Base-by-base conservation (phyloP, 1,284 basidiomycete genomes). In the Naganishia sp. region DNA sequence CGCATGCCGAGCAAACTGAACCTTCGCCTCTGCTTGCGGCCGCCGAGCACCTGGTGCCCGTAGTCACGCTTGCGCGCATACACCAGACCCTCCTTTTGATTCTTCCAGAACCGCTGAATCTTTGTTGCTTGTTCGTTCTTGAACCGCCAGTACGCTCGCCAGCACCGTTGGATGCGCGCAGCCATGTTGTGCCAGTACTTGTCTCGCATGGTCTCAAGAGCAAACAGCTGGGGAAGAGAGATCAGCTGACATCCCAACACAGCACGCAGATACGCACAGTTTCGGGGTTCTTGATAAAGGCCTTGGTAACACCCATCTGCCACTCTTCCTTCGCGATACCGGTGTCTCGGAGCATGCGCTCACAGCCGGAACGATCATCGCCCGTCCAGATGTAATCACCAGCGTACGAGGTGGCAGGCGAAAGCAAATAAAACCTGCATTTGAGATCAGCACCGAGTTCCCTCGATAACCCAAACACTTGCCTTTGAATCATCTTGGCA, bases 171-270 rank as follows among this genome's bases (percentile, higher is more conserved):
- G 64, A 99, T 99, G 56, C 95, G 89, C 48, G 82, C 87, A 0
- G 95, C 95, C 95, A 99, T 99, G 77, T 98, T 98, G 80, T 99
- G 96, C 96, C 96, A 99, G 81, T 99, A 99, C 66, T 90, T 87
- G 77, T 99, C 96, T 63, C 95, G 88, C 92, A 99, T 98, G 23
- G 93, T 94, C 81, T 99, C 95, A 64, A 99, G 83, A 23, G 95
- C 96, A 78, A 99, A 99, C 25, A 99, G 86, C 90, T 94, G 71
- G 5, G 9, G 36, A 39, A 39, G 23, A 11, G 33, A 42, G 52
- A 18, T 42, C 33, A 36, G 33, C 16, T 42, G 54, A 6, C 25
- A 7, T 33, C 5, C 15, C 7, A 10, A 36, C 15, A 3, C 31
- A 49, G 18, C 3, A 25, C 23, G 69, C 10, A 55, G 31, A 4